Conservation (phyloP, 805 yeast genomes). For the Candida mattraensis region DNA sequence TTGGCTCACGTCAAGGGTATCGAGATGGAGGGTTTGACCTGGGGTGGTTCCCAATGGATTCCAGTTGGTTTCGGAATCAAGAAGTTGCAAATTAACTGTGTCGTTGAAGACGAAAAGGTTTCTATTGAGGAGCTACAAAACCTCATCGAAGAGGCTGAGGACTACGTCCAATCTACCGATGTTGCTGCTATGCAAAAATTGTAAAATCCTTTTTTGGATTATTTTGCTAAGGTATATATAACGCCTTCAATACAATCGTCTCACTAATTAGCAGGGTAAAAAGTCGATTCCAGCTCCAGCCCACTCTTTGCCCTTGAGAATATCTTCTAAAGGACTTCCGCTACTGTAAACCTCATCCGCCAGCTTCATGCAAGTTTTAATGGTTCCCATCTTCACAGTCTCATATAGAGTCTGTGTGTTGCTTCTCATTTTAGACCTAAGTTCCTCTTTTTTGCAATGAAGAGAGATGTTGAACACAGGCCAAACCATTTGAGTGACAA, state of each 20-base stretch:
- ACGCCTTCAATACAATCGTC: neutral
- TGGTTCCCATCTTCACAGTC: slow-evolving; percentile 56
- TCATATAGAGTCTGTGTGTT: slow-evolving; percentile 44
- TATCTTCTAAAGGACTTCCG: slow-evolving; percentile 42
- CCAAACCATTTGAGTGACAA: slow-evolving; percentile 64
- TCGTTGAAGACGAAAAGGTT: slow-evolving; percentile 95
- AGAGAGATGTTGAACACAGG: slow-evolving; percentile 54
- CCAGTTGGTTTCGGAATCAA: slow-evolving; percentile 99
- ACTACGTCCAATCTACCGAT: slow-evolving; percentile 98
- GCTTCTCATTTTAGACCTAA: slow-evolving; percentile 30
- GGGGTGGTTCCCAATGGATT: slow-evolving; percentile 98
- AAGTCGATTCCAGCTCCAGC: slow-evolving; percentile 51
- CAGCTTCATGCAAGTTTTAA: slow-evolving; percentile 41
- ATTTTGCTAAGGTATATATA: neutral
- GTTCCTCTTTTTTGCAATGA: slow-evolving; percentile 37
- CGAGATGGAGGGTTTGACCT: slow-evolving; percentile 87
- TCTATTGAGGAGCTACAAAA: slow-evolving; percentile 87
- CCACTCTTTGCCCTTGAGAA: slow-evolving; percentile 46
- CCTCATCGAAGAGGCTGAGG: slow-evolving; percentile 86
- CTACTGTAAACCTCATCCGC: slow-evolving; percentile 48
- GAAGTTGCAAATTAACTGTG: slow-evolving; percentile 98
- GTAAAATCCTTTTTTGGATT: slow-evolving; percentile 38
- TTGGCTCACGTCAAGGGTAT: slow-evolving; percentile 82
- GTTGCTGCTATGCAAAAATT: slow-evolving; percentile 98
- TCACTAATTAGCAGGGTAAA: slow-evolving; percentile 34